Conservation (phyloP, 768 basidiomycete genomes). For the Cyathus striatus region DNA sequence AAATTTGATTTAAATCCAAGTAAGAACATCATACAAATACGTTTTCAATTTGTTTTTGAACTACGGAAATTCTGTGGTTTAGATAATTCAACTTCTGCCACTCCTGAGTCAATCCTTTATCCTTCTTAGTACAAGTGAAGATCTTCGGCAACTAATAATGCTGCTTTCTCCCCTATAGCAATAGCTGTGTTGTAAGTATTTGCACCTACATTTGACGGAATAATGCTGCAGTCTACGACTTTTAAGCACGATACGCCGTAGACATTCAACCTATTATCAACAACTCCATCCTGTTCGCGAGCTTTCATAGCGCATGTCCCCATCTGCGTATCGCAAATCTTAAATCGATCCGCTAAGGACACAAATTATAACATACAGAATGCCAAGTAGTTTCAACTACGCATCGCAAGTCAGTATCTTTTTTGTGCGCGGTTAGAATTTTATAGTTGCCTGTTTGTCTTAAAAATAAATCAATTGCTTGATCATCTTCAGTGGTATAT, state of each 20-base stretch:
- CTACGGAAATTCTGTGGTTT: too few relatives aligned
- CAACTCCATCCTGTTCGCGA: slow-evolving; percentile 17
- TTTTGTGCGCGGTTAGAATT: background rate
- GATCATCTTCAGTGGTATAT: slow-evolving; percentile 32
- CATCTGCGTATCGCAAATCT: slow-evolving; percentile 8
- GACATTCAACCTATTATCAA: slow-evolving; percentile 21
- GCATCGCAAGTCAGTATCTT: slow-evolving; percentile 16
- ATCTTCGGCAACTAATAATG: slow-evolving; percentile 51
- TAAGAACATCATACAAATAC: too few relatives aligned
- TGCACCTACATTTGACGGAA: slow-evolving; percentile 22
- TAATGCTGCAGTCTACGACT: slow-evolving; percentile 21
- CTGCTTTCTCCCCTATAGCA: slow-evolving; percentile 57
- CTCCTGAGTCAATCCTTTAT: too few relatives aligned
- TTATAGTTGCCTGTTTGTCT: slow-evolving; percentile 21
- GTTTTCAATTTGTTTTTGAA: too few relatives aligned
- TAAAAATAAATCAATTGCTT: slow-evolving; percentile 27
- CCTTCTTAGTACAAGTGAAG: slow-evolving; percentile 17
- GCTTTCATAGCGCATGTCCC: slow-evolving; percentile 23
- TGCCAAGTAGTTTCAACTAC: slow-evolving; percentile 39
- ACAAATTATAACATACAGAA: slow-evolving; percentile 21
- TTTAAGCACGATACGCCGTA: slow-evolving; percentile 21
- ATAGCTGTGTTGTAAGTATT: slow-evolving; percentile 33
- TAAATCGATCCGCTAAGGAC: background rate
- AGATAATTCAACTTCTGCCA: too few relatives aligned
- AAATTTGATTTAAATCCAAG: too few relatives aligned